Evolutionary conservation across 2,329 filamentous ascomycete species (phyloP), one percentile per base, ranked within the genome.

Genomic region (Ilyonectria destructans): DNA sequence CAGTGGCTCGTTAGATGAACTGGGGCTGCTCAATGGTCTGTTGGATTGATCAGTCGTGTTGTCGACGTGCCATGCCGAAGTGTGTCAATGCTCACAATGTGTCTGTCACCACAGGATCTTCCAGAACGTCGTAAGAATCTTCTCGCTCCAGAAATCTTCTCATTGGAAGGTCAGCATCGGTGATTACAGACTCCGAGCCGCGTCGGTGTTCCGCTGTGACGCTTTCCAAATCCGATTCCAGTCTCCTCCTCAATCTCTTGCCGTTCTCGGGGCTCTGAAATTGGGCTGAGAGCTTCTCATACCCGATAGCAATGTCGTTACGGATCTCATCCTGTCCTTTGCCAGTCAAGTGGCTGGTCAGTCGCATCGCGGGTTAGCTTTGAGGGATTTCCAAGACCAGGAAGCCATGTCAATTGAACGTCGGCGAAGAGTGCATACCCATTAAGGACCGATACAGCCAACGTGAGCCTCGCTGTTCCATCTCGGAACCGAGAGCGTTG

Each of bases 211-310:
- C 29, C 6, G 31, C 31, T 19, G 51, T 55, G 17, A 55, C 51
- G 33, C 51, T 55, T 55, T 55, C 51, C 13, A 55, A 23, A 19
- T 55, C 51, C 1, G 51, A 55, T 37, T 55, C 51, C 6, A 55
- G 19, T 40, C n/a, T 35, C 31, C 12, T 40, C 31, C 31, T 55
- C 10, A 55, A 21, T 17, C 6, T 55, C 21, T 19, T 55, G 3
- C 51, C 51, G 10, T 3, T 55, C 29, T 55, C 31, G 9, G 8
- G 9, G n/a, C 51, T 55, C 13, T 55, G 51, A 4, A 55, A 37
- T 19, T 55, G 51, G 4, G 51, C 51, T 21, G 51, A 55, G 10
- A 55, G 51, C 51, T 55, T 55, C 33, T 55, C 51, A 19, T 55
- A 55, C 1, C 51, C 17, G 17, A 21, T 15, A 10, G 29, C 33